Evolutionary conservation across 371 early-diverging fungal species (phyloP), one percentile per base, ranked within the genome.

Genomic region (Circinella umbellata): DNA sequence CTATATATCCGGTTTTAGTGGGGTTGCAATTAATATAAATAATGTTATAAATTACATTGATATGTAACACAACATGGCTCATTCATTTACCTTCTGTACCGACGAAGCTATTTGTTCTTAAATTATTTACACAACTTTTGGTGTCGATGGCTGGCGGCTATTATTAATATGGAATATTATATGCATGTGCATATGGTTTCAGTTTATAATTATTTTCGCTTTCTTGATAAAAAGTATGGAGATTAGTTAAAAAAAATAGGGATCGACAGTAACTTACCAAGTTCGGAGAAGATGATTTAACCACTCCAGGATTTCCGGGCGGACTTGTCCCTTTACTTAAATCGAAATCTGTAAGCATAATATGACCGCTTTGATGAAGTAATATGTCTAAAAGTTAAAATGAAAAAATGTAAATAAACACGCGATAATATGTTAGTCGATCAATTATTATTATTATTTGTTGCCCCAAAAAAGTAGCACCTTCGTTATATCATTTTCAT

Each of bases 271-370:
- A 9, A 9, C 76, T 76, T 81, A 86, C 88, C 62, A 70, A 71
- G 66, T 80, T 68, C 4, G 86, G 82, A 8, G 88, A 82, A 54
- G 75, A 82, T 46, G 80, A 84, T 73, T 92, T 93, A 47, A 95
- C 88, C 6, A 97, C 86, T 6, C 85, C 81, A 3, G 97, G 96
- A 39, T 86, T 81, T 18, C 92, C 91, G 5, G 93, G 90, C 60
- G 91, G 91, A 57, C 76, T 80, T 3, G 96, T 90, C 65, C 94
- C 94, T 83, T 96, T 97, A 37, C 96, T 94, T 37, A 98, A 86
- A 84, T 97, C 98, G 84, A 97, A 97, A 79, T 98, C 98, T 17
- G 98, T 93, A 75, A 97, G 84, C 96, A 96, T 97, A 69, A 97
- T 96, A 80, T 98, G 98, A 20, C 98, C 98, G 53, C 92, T 93